A percentile compares a stretch with the other conserved stretches of the same genome.
These are phyloP conservation scores for Phialophora chinensis DNA, from an alignment of 2,329 filamentous ascomycete species.

Conservation along the genomic window DNA sequence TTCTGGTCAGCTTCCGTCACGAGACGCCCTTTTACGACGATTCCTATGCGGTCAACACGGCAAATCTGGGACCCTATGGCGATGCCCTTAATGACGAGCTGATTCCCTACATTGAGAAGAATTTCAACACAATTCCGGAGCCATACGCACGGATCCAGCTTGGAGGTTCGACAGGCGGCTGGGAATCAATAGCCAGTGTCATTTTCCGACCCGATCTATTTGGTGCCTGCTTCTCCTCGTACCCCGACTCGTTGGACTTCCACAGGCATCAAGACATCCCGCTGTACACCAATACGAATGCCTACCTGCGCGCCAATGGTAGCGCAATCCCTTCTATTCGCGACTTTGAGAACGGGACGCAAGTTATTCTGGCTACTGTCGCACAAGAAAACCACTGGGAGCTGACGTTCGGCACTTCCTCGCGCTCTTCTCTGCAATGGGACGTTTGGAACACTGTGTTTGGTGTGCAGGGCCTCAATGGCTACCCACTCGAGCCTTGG, in stretches of 20 bases:
- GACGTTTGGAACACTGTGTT: conserved; percentile 32
- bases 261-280: conserved; percentile 27
- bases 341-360: conserved; percentile 22
- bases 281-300: conserved; percentile 25
- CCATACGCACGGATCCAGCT: conserved; percentile 28
- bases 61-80: not conserved
- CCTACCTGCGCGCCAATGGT: conserved; percentile 20
- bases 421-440: conserved; percentile 27
- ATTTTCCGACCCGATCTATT: conserved; percentile 30
- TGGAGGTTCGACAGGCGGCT: conserved; percentile 27
- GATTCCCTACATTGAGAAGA: conserved; percentile 24
- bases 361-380: conserved; percentile 20
- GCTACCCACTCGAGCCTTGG: conserved; percentile 29
- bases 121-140: conserved; percentile 27
- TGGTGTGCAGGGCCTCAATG: conserved; percentile 26
- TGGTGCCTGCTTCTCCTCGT: conserved; percentile 25
- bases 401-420: conserved; percentile 25
- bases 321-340: conserved; percentile 26
- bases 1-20: not conserved
- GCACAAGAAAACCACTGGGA: conserved; percentile 32
- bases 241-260: conserved; percentile 28
- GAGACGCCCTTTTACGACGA: not conserved
- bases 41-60: not conserved
- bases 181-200: conserved; percentile 22
- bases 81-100: conserved; percentile 23